Evolutionary conservation across 108 stramenopile species (phyloP), one percentile per base, ranked within the genome.

Genomic region (Cylindrotheca closterium): DNA sequence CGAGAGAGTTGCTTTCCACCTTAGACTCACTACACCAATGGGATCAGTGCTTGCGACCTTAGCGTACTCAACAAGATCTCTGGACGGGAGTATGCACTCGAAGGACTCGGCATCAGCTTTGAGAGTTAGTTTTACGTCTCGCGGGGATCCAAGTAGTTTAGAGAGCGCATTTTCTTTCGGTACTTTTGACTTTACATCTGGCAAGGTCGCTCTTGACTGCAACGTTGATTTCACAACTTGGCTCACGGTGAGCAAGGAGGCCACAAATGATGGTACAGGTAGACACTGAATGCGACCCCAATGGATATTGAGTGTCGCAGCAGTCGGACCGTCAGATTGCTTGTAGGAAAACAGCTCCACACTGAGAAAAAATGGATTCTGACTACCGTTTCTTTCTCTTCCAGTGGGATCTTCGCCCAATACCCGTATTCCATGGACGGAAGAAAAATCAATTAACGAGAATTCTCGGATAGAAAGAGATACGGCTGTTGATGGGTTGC

Each of bases 281-380:
- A 80, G 54, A 25, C 75, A 68, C 31, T 80, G 79, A n/a, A 73
- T 67, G 15, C 55, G 30, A 1, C 75, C 79, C 73, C 72, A 80
- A 30, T 63, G 65, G 26, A 73, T 53, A 2, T 65, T 25, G n/a
- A 80, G 30, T n/a, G 57, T 31, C n/a, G 60, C 60, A 46, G 49
- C 63, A 21, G 55, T 46, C 10, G 54, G 19, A 2, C 63, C 58
- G 18, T 63, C 48, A 1, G 26, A 18, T 15, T 61, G 30, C 30
- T 19, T 59, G 32, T 33, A n/a, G 50, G 60, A 52, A 24, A 31
- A 59, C 17, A 79, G 30, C 32, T 69, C 33, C 23, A 79, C 19
- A 4, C 60, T 59, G 0, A 70, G 58, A 59, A 79, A 79, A 34
- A 59, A 54, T 19, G 65, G 70, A 42, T 48, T 62, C 7, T 51